Conservation (phyloP, 2,329 filamentous ascomycete species). For the Coleophoma eucalyptorum region DNA sequence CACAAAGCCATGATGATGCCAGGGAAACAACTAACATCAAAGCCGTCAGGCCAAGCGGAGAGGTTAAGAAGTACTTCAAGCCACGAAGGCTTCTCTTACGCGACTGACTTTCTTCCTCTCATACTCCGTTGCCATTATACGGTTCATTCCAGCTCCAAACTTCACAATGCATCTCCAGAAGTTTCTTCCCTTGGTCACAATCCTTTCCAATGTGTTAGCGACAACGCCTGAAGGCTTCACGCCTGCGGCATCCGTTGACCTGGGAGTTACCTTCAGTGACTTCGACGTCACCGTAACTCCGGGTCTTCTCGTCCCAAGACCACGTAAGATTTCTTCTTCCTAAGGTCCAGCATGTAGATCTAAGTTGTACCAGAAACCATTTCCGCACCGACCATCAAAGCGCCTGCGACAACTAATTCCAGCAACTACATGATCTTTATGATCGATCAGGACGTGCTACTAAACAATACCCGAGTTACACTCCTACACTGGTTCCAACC, state of each 20-base stretch:
- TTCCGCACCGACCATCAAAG: neutral
- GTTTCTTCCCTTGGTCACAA: neutral
- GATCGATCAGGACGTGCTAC: neutral
- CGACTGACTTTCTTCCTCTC: no score
- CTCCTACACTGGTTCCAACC: neutral
- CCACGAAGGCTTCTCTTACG: no score
- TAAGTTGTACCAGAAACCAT: neutral
- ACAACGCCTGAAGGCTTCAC: neutral
- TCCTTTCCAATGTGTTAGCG: neutral
- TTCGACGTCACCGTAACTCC: neutral
- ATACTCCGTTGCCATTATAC: no score
- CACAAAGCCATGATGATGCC: no score
- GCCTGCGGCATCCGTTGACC: neutral
- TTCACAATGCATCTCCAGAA: neutral
- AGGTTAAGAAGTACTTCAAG: no score
- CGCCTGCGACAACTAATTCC: neutral
- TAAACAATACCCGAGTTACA: neutral
- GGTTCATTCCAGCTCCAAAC: no score
- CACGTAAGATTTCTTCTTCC: neutral
- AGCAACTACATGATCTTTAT: neutral
- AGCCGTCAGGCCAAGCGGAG: no score
- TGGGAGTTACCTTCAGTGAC: neutral
- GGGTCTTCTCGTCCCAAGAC: neutral
- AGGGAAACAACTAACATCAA: no score
- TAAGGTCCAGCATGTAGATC: no score